phyloP scores from a whole-genome alignment of 768 basidiomycete species.

The Pleurotus ostreatus region DNA sequence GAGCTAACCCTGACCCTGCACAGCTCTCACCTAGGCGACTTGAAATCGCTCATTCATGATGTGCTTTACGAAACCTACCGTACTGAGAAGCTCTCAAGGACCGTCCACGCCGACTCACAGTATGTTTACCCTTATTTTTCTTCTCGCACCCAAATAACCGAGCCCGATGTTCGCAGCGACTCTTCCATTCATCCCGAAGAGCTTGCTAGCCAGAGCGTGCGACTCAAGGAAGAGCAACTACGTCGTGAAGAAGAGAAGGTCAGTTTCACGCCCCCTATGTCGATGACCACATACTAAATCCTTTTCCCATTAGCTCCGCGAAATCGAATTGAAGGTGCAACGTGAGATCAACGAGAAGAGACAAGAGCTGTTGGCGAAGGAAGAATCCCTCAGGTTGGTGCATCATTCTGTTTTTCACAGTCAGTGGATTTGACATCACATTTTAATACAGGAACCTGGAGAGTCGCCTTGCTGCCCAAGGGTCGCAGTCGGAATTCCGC shows the following conservation, averaged over 20 bases:
- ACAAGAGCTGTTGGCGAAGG: constrained; percentile 94
- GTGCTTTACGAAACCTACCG: constrained; percentile 95
- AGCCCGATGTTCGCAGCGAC: constrained; percentile 44
- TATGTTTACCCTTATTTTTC: constrained; percentile 27
- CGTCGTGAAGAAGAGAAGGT: constrained; percentile 96
- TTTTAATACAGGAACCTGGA: constrained; percentile 66
- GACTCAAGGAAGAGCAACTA: constrained; percentile 98
- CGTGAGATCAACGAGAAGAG: constrained; percentile 97
- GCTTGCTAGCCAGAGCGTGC: constrained; percentile 92
- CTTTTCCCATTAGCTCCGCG: constrained; percentile 61
- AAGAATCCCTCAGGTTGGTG: constrained; percentile 81
- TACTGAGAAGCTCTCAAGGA: constrained; percentile 93
- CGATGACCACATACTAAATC: background rate
- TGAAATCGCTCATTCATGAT: constrained; percentile 93
- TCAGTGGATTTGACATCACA: background rate
- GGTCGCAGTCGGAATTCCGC: constrained; percentile 79
- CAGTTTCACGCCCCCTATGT: constrained; percentile 4
- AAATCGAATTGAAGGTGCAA: constrained; percentile 97
- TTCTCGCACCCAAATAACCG: constrained; percentile 15
- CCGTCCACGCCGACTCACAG: constrained; percentile 78
- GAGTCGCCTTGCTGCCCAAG: constrained; percentile 87
- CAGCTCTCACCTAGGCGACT: constrained; percentile 90
- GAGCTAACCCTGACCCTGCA: too few relatives aligned
- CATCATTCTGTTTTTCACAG: background rate
- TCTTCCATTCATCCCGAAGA: constrained; percentile 94